Evolutionary conservation across 352 stramenopile genomes (phyloP).

Genomic region (Lagenidium sp.): DNA sequence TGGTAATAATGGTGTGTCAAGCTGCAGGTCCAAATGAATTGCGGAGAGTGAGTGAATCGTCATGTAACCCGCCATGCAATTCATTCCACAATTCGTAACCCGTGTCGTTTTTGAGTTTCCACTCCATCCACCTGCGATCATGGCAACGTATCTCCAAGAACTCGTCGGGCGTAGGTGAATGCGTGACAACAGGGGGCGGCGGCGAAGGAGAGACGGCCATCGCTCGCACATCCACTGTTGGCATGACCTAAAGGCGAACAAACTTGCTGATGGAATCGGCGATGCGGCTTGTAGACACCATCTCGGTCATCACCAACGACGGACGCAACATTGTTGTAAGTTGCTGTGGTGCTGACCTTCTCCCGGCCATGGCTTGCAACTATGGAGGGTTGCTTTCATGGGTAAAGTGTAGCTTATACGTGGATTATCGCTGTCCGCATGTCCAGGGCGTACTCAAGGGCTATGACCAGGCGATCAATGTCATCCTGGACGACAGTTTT

Average conservation of each 20-base stretch:
- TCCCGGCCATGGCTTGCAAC: too few species aligned
- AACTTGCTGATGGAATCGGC: not conserved
- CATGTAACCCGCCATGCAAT: slow-evolving; percentile 3
- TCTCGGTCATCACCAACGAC: slow-evolving; percentile 92
- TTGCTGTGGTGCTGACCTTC: too few species aligned
- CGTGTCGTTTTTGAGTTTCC: not conserved
- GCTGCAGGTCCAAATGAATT: too few species aligned
- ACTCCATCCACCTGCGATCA: slow-evolving; percentile 15
- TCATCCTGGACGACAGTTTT: slow-evolving; percentile 90
- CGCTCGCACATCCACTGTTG: too few species aligned
- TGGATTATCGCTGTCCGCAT: not conserved
- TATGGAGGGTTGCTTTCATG: too few species aligned
- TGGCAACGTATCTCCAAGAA: slow-evolving; percentile 80
- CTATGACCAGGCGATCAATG: slow-evolving; percentile 92
- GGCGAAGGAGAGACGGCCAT: too few species aligned
- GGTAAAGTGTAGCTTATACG: too few species aligned
- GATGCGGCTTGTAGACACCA: slow-evolving; percentile 42
- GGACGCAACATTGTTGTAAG: slow-evolving; percentile 91
- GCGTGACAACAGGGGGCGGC: too few species aligned
- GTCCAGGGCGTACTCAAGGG: slow-evolving; percentile 79
- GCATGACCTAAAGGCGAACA: too few species aligned
- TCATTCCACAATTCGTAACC: too few species aligned
- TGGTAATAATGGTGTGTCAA: too few species aligned
- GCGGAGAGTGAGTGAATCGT: slow-evolving; percentile 13
- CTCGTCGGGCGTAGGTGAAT: slow-evolving; percentile 68